Base-by-base conservation (phyloP, 2,329 filamentous ascomycete genomes). In the Capronia epimyces region DNA sequence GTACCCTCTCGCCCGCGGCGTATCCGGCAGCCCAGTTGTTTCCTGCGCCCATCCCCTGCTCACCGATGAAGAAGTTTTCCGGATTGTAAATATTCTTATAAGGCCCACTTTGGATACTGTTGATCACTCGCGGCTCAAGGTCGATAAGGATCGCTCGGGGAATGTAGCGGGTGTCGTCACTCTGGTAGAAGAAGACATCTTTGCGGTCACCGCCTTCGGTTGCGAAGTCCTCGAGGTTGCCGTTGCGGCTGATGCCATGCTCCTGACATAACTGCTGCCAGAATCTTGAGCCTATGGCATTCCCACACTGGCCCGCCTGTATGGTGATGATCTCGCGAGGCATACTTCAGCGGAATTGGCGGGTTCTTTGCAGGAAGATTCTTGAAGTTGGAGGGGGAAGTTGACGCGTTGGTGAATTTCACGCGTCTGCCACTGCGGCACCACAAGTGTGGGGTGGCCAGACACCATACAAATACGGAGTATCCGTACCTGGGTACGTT, bases 71-170 rank as follows among this genome's bases (percentile, higher is more conserved):
- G 73, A 97, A 96, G 75, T 98, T 98, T 71, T 98, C 93, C 0
- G 93, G 93, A 67, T 98, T 98, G 80, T 98, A 98, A 53, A 98
- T 98, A 69, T 98, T 97, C 69, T 86, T 89, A 76, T 98, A 98
- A 0, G 90, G 84, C 1, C 93, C 89, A 8, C 84, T 86, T 72
- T 97, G 91, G 62, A 98, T 98, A 55, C 83, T 76, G 66, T 97
- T 87, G 65, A 98, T 86, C 57, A 88, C 90, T 59, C 93, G 81
- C 20, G 93, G 93, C 71, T 98, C 93, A 32, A 98, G 76, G 67
- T 98, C 93, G 57, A 98, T 86, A 45, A 98, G 76, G 63, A 98
- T 97, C 42, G 93, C 91, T 66, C 93, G 82, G 9, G 93, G 93
- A 60, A 98, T 97, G 71, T 98, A 98, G 73, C 93, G 82, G 52